A percentile compares a stretch with the other conserved stretches of the same genome.
Conservation (phyloP, 176 grass and related monocot genomes). For the Hsuehochloa calcarea region DNA sequence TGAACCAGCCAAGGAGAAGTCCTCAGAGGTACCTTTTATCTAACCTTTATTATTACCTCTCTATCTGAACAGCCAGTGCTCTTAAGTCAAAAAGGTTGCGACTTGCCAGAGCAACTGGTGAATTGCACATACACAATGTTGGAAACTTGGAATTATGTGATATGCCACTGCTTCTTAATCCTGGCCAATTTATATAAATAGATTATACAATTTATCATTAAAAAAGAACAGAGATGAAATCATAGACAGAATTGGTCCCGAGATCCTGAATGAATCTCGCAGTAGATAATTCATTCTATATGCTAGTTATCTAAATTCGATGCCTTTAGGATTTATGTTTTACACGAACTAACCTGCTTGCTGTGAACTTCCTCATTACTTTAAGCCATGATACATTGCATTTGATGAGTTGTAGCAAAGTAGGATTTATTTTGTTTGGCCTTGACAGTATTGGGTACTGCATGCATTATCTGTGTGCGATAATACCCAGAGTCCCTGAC, state of each 20-base stretch:
- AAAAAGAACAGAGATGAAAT: neutral
- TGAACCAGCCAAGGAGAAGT: conserved; percentile 70
- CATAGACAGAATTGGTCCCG: neutral
- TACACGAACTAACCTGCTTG: conserved; percentile 1
- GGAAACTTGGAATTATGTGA: neutral
- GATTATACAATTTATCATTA: neutral
- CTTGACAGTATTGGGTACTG: neutral
- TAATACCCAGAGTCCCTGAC: neutral
- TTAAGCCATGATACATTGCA: conserved; percentile 3
- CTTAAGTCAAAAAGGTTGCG: neutral
- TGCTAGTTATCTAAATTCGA: neutral
- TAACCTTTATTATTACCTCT: conserved; percentile 17
- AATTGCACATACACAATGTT: neutral
- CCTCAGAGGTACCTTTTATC: conserved; percentile 50
- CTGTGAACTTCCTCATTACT: neutral
- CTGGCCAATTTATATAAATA: neutral
- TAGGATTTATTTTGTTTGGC: neutral
- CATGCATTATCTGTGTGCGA: neutral
- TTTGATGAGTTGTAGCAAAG: neutral
- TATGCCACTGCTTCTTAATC: neutral
- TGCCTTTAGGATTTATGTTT: conserved; percentile 1
- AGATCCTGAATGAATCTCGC: neutral
- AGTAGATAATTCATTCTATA: conserved; percentile 3
- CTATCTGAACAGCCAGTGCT: conserved; percentile 7
- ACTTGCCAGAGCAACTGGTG: conserved; percentile 10